phyloP scores from a whole-genome alignment of 2,329 filamentous ascomycete genomes.

The Phialocephala subalpina region DNA sequence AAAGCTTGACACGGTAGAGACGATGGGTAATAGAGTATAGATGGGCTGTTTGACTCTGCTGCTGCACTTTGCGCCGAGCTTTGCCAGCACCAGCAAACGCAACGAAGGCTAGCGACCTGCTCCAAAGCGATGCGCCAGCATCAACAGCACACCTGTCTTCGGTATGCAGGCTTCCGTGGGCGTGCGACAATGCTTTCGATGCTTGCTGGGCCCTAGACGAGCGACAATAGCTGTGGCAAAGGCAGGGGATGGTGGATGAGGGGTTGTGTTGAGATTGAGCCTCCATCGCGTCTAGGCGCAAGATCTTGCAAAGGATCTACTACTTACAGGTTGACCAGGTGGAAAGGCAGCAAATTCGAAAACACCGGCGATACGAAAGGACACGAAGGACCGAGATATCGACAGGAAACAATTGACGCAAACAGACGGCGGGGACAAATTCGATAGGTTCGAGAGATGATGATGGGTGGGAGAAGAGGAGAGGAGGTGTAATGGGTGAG shows the following conservation, averaged over 20 bases:
- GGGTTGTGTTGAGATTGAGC: conserved; percentile 37
- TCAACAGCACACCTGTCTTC: conserved; percentile 28
- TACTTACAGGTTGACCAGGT: conserved; percentile 43
- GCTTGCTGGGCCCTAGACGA: conserved; percentile 10
- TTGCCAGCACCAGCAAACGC: conserved; percentile 35
- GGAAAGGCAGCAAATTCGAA: conserved; percentile 45
- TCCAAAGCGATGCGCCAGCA: conserved; percentile 40
- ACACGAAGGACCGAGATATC: conserved; percentile 45
- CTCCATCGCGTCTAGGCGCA: conserved; percentile 41
- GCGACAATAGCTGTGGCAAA: conserved; percentile 21
- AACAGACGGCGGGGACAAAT: conserved; percentile 37
- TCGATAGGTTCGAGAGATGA: conserved; percentile 31
- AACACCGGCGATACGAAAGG: conserved; percentile 47
- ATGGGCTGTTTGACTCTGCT: conserved; percentile 24
- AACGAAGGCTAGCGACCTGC: conserved; percentile 30
- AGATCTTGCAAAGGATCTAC: conserved; percentile 39
- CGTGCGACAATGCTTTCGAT: conserved; percentile 31
- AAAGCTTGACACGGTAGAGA: conserved; percentile 5
- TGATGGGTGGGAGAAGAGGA: conserved; percentile 35
- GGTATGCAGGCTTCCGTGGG: conserved; percentile 32
- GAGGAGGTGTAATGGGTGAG: conserved; percentile 26
- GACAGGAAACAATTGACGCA: conserved; percentile 46
- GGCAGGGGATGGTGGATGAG: conserved; percentile 27
- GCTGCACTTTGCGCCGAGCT: conserved; percentile 37
- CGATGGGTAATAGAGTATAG: conserved; percentile 20